These are phyloP conservation scores for Silene coronaria DNA, from an alignment of 179 eudicot species.

Conservation along the genomic window DNA sequence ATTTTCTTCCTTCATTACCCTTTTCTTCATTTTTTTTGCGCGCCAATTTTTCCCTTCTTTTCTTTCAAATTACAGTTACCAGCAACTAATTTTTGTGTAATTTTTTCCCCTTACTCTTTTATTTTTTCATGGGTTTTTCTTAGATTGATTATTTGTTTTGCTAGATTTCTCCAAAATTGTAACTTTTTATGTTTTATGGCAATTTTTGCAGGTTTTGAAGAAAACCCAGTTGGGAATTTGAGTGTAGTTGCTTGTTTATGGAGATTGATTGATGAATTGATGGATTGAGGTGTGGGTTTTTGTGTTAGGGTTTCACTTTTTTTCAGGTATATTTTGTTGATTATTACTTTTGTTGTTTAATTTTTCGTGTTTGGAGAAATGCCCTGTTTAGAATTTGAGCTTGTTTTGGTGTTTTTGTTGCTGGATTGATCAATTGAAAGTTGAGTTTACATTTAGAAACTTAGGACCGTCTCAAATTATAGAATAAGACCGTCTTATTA, in stretches of 20 bases:
- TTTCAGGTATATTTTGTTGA: slow-evolving; percentile 19
- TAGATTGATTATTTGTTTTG: not conserved
- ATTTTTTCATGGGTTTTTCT: not conserved
- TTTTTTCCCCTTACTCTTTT: not conserved
- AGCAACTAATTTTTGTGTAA: not conserved
- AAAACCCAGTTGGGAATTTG: slow-evolving; percentile 21
- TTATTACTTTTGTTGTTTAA: not conserved
- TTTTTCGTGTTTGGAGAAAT: not conserved
- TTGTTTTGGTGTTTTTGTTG: not conserved
- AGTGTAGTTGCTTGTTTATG: not conserved
- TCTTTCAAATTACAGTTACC: slow-evolving; percentile 7
- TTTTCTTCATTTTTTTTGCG: slow-evolving; percentile 17
- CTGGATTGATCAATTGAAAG: not conserved
- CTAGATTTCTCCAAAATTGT: slow-evolving; percentile 6
- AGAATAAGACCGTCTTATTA: no score
- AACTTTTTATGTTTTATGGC: slow-evolving; percentile 4
- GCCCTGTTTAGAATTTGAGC: slow-evolving; percentile 8
- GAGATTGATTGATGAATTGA: not conserved
- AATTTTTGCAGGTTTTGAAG: not conserved
- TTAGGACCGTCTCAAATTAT: no score
- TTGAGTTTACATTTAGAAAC: not conserved
- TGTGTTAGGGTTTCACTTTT: slow-evolving; percentile 7
- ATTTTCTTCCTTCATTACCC: slow-evolving; percentile 23
- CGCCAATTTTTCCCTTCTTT: slow-evolving; percentile 10
- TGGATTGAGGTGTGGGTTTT: not conserved